phyloP scores from a whole-genome alignment of 2,329 filamentous ascomycete genomes.

The Colletotrichum cordylinicola region DNA sequence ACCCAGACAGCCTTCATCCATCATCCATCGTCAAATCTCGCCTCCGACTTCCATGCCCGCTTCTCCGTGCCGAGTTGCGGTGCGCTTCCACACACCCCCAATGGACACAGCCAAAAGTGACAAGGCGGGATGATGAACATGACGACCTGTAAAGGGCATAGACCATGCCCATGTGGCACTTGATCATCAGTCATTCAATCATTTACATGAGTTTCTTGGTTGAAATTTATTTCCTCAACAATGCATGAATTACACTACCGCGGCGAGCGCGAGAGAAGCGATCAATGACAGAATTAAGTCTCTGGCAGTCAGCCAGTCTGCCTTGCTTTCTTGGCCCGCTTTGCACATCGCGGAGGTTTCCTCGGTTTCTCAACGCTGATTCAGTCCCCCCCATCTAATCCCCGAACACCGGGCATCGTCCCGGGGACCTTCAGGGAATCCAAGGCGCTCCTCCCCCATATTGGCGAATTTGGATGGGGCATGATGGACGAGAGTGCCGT shows the following conservation, averaged over 20 bases:
- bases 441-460: background rate
- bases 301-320: background rate
- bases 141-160: background rate
- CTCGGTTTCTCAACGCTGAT: background rate
- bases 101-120: background rate
- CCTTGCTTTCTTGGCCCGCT: conserved; percentile 8
- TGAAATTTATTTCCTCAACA: background rate
- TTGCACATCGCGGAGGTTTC: background rate
- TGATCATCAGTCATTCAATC: background rate
- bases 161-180: background rate
- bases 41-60: conserved; percentile 12
- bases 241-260: background rate
- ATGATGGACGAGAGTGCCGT: background rate
- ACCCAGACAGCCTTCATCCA: conserved; percentile 8
- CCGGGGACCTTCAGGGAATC: background rate
- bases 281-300: background rate
- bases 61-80: conserved; percentile 6
- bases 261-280: background rate
- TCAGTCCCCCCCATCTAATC: conserved; percentile 7
- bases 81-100: background rate
- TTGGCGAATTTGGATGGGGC: background rate
- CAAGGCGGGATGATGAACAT: background rate
- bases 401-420: background rate
- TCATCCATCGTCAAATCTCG: background rate
- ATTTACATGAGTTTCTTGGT: background rate